A percentile compares a stretch with the other conserved stretches of the same genome.
These are phyloP conservation scores for Oryza australiensis DNA, from an alignment of 176 grass and related monocot genomes.

Conservation along the genomic window DNA sequence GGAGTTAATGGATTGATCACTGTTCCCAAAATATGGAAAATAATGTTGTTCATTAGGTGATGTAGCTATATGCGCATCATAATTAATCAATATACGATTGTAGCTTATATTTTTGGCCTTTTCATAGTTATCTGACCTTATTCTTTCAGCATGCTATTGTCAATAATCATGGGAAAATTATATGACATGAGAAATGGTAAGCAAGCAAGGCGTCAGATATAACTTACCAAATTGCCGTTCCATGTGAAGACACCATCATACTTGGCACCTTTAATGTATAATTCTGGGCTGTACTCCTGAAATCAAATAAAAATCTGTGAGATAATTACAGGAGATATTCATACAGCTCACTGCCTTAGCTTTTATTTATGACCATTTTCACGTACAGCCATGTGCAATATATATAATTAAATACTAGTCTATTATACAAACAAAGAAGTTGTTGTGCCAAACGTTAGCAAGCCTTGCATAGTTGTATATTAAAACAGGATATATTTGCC, in stretches of 20 bases:
- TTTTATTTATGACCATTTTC: neutral
- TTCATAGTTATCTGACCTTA: neutral
- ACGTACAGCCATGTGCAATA: neutral
- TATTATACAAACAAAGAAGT: neutral
- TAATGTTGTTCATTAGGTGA: neutral
- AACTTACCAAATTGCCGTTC: neutral
- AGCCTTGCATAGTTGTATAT: neutral
- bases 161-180: neutral
- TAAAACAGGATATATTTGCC: neutral
- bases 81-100: neutral
- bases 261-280: neutral
- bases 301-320: neutral
- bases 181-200: neutral
- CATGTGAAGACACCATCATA: neutral
- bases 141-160: neutral
- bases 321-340: neutral
- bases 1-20: conserved; percentile 7
- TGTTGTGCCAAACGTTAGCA: neutral
- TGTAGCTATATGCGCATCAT: neutral
- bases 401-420: neutral
- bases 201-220: neutral
- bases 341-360: neutral
- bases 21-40: conserved; percentile 7
- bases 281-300: neutral
- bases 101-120: neutral